These are phyloP conservation scores for Rhizodiscina lignyota DNA, from an alignment of 495 filamentous ascomycete genomes.

Conservation along the genomic window DNA sequence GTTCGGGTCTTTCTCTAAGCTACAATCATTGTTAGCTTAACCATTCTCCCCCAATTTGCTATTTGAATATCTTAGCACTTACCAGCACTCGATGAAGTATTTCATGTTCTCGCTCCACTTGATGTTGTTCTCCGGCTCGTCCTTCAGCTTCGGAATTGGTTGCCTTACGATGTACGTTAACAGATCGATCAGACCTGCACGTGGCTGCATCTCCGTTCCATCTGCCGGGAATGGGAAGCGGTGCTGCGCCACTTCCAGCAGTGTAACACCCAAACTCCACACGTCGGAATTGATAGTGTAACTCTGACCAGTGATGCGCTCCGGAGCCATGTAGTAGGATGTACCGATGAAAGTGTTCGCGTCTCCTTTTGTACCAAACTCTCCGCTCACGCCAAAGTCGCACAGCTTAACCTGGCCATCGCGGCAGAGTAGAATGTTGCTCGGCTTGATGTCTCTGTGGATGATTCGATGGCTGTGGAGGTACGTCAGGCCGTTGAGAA, in stretches of 20 bases:
- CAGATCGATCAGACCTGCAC: conserved; percentile 82
- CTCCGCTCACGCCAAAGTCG: conserved; percentile 93
- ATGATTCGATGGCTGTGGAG: conserved; percentile 96
- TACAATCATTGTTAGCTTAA: conserved; percentile 21
- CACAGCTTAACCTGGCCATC: conserved; percentile 92
- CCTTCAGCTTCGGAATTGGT: conserved; percentile 88
- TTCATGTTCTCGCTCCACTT: conserved; percentile 94
- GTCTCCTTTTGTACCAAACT: conserved; percentile 96
- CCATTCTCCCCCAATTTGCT: no score
- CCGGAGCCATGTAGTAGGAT: conserved; percentile 97
- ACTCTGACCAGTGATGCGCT: conserved; percentile 89
- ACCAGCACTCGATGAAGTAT: conserved; percentile 99
- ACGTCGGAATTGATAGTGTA: conserved; percentile 98
- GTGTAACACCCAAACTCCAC: conserved; percentile 89
- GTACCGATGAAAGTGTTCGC: conserved; percentile 98
- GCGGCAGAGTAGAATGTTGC: conserved; percentile 87
- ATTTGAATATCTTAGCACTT: conserved; percentile 25
- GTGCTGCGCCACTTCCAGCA: conserved; percentile 94
- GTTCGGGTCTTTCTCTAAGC: conserved; percentile 81
- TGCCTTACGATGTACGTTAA: conserved; percentile 95
- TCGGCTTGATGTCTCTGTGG: conserved; percentile 96
- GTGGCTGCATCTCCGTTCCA: conserved; percentile 77
- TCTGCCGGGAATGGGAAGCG: conserved; percentile 96
- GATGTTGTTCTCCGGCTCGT: conserved; percentile 66
- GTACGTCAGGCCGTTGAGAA: conserved; percentile 86